phyloP scores from a whole-genome alignment of 2,329 filamentous ascomycete species.

The Venturia aucupariae region DNA sequence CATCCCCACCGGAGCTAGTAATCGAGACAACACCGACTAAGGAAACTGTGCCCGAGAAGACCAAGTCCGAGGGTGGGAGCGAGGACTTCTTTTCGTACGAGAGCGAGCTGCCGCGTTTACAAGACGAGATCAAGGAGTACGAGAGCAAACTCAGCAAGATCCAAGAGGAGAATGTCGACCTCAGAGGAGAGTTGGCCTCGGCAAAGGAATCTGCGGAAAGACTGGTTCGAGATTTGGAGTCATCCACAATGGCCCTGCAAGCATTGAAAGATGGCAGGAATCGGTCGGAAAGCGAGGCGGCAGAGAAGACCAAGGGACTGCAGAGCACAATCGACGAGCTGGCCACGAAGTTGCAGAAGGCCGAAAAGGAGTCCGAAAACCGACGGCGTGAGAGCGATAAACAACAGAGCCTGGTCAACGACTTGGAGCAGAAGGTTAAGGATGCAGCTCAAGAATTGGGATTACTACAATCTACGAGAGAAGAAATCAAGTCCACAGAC shows the following conservation, averaged over 20 bases:
- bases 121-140: constrained; percentile 62
- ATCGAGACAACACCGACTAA: constrained; percentile 9
- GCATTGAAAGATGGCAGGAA: constrained; percentile 44
- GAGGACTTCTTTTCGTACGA: constrained; percentile 93
- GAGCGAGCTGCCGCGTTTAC: constrained; percentile 72
- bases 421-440: constrained; percentile 42
- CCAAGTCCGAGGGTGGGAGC: constrained; percentile 28
- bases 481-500: constrained; percentile 28
- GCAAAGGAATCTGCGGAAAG: constrained; percentile 55
- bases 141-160: constrained; percentile 62
- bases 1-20: constrained; percentile 11
- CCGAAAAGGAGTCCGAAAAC: constrained; percentile 20
- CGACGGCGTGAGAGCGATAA: constrained; percentile 30
- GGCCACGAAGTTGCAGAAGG: constrained; percentile 17
- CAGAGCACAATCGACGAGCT: constrained; percentile 18
- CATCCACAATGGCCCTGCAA: constrained; percentile 55
- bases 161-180: constrained; percentile 54
- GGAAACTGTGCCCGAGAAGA: neutral
- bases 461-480: constrained; percentile 17
- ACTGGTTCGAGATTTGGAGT: constrained; percentile 51
- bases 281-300: constrained; percentile 26
- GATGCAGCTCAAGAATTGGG: constrained; percentile 38
- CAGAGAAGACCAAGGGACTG: constrained; percentile 33
- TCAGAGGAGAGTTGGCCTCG: constrained; percentile 62
- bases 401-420: constrained; percentile 31